Base-by-base conservation (phyloP, 2,329 filamentous ascomycete species). In the Fusarium tjaetaba region DNA sequence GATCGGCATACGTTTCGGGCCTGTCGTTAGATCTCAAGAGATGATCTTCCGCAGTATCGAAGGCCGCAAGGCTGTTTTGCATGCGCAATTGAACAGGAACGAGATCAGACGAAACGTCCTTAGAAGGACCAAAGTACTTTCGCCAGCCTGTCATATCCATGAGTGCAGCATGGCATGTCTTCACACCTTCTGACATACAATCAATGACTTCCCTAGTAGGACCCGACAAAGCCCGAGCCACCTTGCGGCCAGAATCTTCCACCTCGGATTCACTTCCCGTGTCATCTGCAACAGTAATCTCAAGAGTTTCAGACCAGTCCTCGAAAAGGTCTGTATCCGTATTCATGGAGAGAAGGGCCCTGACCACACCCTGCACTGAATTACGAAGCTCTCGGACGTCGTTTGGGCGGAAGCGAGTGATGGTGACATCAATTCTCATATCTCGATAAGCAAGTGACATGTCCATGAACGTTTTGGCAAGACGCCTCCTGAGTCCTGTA, bases 361-460 rank as follows among this genome's bases (percentile, higher is more conserved):
- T 83, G 36, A 90, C 85, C 11, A 89, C 86, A 24, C 81, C 86
- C 70, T 90, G 89, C 59, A 90, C 84, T 7, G 85, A 80, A 73
- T 90, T 90, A 60, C 88, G 85, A 36, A 90, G 79, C 10, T 82
- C 80, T 42, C 81, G 79, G 26, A 89, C 81, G 74, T 90, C 88
- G 16, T 82, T 79, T 4, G 88, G 87, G 16, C 79, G 80, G 65
- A 90, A 88, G 2, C 85, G 82, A 3, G 87, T 89, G 8, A 90
- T 79, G 4, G 88, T 87, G n/a, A 89, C 83, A 61, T 90, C 88
- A 59, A 89, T 84, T 18, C 84, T 83, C 66, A 90, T 84, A 72
- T 91, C 89, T 77, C 88, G 84, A 67, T 88, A 86, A 5, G 86
- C 86, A 69, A 88, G 83, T 20, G 88, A 89, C 61, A 90, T 81